These are phyloP conservation scores for Saturnispora gosingensis DNA, from an alignment of 805 yeast species.

Conservation along the genomic window DNA sequence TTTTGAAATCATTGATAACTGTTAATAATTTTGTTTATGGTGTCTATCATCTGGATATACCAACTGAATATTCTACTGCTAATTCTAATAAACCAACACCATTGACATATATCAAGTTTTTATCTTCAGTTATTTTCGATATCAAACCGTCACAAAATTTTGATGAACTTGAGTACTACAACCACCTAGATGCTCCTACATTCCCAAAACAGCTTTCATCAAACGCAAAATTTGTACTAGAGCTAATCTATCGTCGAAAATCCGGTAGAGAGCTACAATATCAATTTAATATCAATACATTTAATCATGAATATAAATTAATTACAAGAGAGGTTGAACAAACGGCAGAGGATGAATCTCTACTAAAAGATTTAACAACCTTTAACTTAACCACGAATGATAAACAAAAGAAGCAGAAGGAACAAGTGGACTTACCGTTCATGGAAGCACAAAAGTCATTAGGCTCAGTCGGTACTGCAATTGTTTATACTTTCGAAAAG, in stretches of 20 bases:
- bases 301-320: slow-evolving; percentile 33
- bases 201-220: background rate
- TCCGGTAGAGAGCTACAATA: slow-evolving; percentile 72
- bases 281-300: slow-evolving; percentile 42
- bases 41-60: slow-evolving; percentile 36
- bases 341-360: slow-evolving; percentile 29
- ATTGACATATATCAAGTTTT: slow-evolving; percentile 38
- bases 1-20: slow-evolving; percentile 26
- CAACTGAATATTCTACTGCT: slow-evolving; percentile 10
- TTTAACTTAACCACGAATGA: slow-evolving; percentile 72
- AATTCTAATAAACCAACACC: slow-evolving; percentile 15
- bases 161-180: background rate
- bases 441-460: slow-evolving; percentile 70
- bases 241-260: slow-evolving; percentile 62
- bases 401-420: slow-evolving; percentile 69
- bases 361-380: slow-evolving; percentile 71
- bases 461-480: slow-evolving; percentile 81
- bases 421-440: slow-evolving; percentile 84
- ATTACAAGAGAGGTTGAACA: slow-evolving; percentile 8
- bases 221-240: slow-evolving; percentile 31
- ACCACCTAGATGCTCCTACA: background rate
- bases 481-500: slow-evolving; percentile 89
- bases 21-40: slow-evolving; percentile 40
- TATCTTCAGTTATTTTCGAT: slow-evolving; percentile 69
- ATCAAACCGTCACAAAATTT: background rate